Conservation (phyloP, 768 basidiomycete species). For the Xerocomellus intermedius region DNA sequence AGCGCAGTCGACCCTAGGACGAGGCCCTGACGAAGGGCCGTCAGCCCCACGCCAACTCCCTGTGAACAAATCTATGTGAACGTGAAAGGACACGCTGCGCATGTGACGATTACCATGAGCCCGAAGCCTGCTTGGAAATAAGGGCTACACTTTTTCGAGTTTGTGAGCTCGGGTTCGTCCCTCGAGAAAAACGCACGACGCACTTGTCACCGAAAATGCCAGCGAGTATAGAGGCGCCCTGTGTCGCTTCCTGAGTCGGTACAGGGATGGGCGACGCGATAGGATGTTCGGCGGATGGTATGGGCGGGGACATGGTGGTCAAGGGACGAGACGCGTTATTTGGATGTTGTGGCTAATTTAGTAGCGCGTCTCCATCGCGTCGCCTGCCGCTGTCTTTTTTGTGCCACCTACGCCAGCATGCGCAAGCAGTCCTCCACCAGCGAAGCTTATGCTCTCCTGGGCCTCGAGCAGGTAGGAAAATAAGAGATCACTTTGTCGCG, state of each 20-base stretch:
- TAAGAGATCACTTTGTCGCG: background rate
- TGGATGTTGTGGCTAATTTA: constrained; percentile 15
- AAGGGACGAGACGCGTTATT: background rate
- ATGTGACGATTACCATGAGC: constrained; percentile 67
- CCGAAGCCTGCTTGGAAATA: constrained; percentile 99
- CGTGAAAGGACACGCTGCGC: background rate
- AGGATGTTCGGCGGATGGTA: background rate
- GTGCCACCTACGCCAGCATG: constrained; percentile 30
- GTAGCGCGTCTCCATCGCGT: constrained; percentile 31
- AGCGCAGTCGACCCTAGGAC: constrained; percentile 71
- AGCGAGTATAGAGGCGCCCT: constrained; percentile 34
- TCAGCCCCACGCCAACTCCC: constrained; percentile 89
- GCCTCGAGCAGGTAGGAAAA: constrained; percentile 49
- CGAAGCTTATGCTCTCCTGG: constrained; percentile 45
- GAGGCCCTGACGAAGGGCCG: constrained; percentile 67
- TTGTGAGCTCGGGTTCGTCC: constrained; percentile 13
- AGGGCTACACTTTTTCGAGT: constrained; percentile 61
- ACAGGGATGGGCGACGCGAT: background rate
- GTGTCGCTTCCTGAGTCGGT: constrained; percentile 7
- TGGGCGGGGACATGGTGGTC: constrained; percentile 9
- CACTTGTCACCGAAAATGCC: constrained; percentile 64
- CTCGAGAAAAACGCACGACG: constrained; percentile 30
- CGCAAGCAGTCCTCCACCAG: constrained; percentile 33
- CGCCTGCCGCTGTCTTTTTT: constrained; percentile 7
- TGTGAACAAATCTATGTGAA: constrained; percentile 32